Conservation (phyloP, 441 rosid species). For the Corymbia citriodora region DNA sequence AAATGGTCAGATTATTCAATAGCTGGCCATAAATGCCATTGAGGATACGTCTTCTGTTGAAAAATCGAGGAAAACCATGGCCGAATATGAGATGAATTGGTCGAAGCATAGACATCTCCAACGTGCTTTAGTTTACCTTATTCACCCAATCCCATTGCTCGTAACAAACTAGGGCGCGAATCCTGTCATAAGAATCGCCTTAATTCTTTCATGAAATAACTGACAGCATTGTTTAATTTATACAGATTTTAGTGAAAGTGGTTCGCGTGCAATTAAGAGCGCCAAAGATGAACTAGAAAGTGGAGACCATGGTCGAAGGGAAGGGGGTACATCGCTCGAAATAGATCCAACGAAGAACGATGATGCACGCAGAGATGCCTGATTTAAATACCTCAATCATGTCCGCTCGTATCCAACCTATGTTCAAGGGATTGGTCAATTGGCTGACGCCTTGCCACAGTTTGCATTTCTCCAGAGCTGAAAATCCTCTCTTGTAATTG, state of each 20-base stretch:
- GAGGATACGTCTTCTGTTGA: neutral
- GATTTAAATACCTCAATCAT: neutral
- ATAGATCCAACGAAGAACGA: neutral
- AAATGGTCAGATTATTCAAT: neutral
- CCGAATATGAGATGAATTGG: neutral
- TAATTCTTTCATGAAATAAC: no score
- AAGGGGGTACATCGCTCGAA: neutral
- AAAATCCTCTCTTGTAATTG: neutral
- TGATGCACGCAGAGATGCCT: neutral
- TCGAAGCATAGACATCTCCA: neutral
- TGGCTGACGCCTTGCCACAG: neutral
- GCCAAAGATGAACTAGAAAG: neutral
- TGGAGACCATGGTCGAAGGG: neutral
- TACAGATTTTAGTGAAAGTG: neutral
- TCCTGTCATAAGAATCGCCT: neutral
- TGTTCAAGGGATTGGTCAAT: neutral
- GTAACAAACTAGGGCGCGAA: neutral
- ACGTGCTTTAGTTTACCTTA: neutral
- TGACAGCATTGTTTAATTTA: neutral
- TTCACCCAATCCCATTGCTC: neutral
- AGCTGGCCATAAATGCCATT: neutral
- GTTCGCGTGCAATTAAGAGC: neutral
- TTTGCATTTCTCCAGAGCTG: neutral
- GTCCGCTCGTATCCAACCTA: neutral
- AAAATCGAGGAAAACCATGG: neutral